Conservation (phyloP, 352 stramenopile genomes). For the Blastocystis hominis region DNA sequence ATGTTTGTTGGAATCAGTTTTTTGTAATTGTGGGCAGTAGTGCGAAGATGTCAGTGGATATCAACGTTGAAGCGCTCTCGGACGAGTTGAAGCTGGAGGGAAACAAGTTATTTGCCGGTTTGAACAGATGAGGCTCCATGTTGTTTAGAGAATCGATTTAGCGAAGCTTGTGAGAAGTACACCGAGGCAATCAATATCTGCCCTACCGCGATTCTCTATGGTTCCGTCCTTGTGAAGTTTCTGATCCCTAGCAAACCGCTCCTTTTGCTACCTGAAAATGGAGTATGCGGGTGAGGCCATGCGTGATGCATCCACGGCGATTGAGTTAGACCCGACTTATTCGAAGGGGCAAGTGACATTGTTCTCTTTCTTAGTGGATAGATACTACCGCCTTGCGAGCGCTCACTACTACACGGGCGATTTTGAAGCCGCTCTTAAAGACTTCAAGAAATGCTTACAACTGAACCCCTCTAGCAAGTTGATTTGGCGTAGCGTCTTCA, state of each 20-base stretch:
- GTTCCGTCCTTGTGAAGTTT: neutral
- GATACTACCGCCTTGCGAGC: conserved; percentile 91
- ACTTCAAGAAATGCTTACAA: conserved; percentile 70
- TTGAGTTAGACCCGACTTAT: conserved; percentile 84
- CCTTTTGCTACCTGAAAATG: conserved; percentile 89
- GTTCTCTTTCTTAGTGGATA: neutral
- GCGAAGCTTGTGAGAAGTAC: conserved; percentile 74
- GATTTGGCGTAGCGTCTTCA: neutral
- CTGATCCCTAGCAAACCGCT: conserved; percentile 71
- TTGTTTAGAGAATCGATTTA: conserved; percentile 70
- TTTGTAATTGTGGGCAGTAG: neutral
- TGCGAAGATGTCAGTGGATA: neutral
- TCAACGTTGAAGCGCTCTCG: neutral
- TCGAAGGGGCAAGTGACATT: conserved; percentile 72
- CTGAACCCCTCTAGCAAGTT: neutral
- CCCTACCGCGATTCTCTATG: conserved; percentile 80
- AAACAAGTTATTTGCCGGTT: neutral
- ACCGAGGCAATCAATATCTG: conserved; percentile 74
- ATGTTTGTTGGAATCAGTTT: neutral
- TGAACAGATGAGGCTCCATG: neutral
- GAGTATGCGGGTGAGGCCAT: conserved; percentile 96
- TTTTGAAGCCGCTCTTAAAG: conserved; percentile 89
- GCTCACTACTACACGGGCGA: conserved; percentile 87
- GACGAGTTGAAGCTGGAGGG: neutral
- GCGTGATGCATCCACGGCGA: conserved; percentile 82